Conservation (phyloP, 83 land plant genomes). For the Picea mariana region DNA sequence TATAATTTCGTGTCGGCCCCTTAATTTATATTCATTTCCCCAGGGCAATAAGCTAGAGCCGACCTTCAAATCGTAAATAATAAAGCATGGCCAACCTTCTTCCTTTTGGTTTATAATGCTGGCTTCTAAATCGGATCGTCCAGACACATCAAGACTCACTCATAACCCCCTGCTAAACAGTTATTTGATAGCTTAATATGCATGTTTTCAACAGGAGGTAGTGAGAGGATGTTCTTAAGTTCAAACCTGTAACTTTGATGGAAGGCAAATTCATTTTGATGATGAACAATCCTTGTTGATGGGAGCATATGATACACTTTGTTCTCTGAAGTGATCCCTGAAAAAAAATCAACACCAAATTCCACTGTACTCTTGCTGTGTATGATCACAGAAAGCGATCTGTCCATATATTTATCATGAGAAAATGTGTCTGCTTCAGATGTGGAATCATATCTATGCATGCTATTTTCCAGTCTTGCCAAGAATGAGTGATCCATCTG, state of each 20-base stretch:
- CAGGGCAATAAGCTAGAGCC: no score
- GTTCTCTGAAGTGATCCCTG: background rate
- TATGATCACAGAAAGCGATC: constrained; percentile 44
- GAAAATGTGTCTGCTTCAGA: background rate
- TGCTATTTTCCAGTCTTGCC: constrained; percentile 39
- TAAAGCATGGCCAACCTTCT: no score
- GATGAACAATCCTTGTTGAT: background rate
- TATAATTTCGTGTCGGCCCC: no score
- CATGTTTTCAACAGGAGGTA: constrained; percentile 12
- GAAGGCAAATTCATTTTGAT: no score
- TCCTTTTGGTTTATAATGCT: no score
- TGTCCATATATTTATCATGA: constrained; percentile 28
- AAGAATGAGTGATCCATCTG: constrained; percentile 42
- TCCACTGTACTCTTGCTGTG: constrained; percentile 45
- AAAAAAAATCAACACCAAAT: constrained; percentile 26
- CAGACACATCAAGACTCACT: no score
- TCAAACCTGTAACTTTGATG: background rate
- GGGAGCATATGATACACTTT: background rate
- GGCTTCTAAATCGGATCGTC: no score
- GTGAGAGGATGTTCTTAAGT: background rate
- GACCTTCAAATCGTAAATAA: no score
- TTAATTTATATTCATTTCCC: no score
- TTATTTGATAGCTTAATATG: background rate
- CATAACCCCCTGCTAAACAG: constrained; percentile 5
- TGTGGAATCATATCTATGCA: constrained; percentile 17